A percentile compares a stretch with the other conserved stretches of the same genome.
Conservation (phyloP, 169 alveolate genomes). For the Cryptosporidium baileyi region DNA sequence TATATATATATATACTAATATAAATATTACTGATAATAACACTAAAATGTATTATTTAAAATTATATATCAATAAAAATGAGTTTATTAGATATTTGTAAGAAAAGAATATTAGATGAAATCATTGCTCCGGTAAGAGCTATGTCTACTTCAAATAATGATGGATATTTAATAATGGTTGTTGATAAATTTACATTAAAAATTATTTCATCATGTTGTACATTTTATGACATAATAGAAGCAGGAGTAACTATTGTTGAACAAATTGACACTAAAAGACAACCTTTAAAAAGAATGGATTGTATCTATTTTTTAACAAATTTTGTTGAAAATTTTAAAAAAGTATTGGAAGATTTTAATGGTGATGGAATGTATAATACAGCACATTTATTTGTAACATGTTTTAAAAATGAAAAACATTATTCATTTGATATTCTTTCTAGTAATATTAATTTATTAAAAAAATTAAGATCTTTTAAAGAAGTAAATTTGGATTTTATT, state of each 20-base stretch:
- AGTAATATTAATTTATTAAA: neutral
- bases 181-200: slow-evolving; percentile 76
- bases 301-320: slow-evolving; percentile 77
- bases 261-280: slow-evolving; percentile 75
- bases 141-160: slow-evolving; percentile 35
- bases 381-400: slow-evolving; percentile 60
- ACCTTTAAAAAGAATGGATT: slow-evolving; percentile 76
- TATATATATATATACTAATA: too few relatives aligned
- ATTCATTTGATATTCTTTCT: slow-evolving; percentile 4
- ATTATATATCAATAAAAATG: neutral
- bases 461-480: slow-evolving; percentile 29
- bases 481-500: slow-evolving; percentile 78
- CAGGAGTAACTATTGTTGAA: slow-evolving; percentile 83
- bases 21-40: too few relatives aligned
- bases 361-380: slow-evolving; percentile 32
- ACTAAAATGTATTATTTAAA: too few relatives aligned
- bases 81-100: slow-evolving; percentile 21
- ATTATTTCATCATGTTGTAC: slow-evolving; percentile 82
- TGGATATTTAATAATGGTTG: slow-evolving; percentile 75
- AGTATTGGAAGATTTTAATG: slow-evolving; percentile 1
- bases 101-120: slow-evolving; percentile 42
- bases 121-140: slow-evolving; percentile 55
- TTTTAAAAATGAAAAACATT: slow-evolving; percentile 3
- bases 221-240: slow-evolving; percentile 80
- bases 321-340: neutral